Percentiles rank a stretch among this genome's conserved stretches.
These are phyloP conservation scores for Nepenthes mirabilis DNA, from an alignment of 148 eudicot genomes.

Conservation along the genomic window DNA sequence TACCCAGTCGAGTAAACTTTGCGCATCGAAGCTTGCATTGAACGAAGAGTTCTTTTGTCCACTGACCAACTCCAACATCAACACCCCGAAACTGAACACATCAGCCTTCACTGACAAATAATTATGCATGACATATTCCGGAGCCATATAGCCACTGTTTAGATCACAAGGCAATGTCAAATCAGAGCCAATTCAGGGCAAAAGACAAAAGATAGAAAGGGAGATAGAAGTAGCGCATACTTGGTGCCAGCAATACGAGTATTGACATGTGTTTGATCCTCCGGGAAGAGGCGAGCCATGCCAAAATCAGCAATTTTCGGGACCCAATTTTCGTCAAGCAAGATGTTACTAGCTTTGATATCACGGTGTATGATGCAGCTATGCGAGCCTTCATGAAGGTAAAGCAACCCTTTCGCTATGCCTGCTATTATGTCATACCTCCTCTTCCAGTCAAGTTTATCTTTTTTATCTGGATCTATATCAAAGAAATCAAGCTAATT, in stretches of 20 bases:
- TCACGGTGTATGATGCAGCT: constrained; percentile 73
- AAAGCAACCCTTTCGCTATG: constrained; percentile 59
- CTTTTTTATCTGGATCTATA: constrained; percentile 36
- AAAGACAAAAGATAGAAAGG: not conserved
- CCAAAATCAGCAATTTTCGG: constrained; percentile 97
- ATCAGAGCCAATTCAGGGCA: not conserved
- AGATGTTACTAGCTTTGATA: constrained; percentile 75
- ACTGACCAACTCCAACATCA: constrained; percentile 68
- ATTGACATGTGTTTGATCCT: constrained; percentile 73
- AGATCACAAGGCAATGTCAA: constrained; percentile 2
- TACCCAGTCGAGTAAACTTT: not conserved
- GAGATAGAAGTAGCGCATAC: constrained; percentile 23
- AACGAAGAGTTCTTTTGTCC: constrained; percentile 50
- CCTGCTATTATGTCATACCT: constrained; percentile 54
- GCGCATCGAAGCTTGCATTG: not conserved
- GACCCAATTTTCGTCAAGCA: constrained; percentile 74
- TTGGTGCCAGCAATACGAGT: constrained; percentile 90
- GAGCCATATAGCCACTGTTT: constrained; percentile 93
- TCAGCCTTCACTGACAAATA: constrained; percentile 64
- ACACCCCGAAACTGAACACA: constrained; percentile 79
- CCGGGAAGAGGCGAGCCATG: constrained; percentile 81
- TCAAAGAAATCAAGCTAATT: not conserved
- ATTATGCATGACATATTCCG: constrained; percentile 74
- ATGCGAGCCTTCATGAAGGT: constrained; percentile 77
- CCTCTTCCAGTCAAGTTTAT: constrained; percentile 59